Percentiles rank a stretch among this genome's conserved stretches.
These are phyloP conservation scores for Yamadazyma sp. DNA, from an alignment of 805 yeast species.

Conservation along the genomic window DNA sequence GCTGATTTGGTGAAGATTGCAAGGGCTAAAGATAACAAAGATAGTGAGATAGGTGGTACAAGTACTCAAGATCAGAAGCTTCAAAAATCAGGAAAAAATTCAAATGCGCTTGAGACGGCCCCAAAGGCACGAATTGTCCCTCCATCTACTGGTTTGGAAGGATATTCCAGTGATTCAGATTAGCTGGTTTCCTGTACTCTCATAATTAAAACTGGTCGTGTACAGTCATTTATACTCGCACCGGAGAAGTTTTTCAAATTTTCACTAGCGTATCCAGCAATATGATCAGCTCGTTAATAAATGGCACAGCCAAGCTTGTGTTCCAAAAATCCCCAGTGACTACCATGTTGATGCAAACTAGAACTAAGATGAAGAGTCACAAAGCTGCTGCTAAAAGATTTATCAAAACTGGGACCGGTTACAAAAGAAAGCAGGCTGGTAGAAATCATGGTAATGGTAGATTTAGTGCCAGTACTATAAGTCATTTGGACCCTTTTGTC, in stretches of 20 bases:
- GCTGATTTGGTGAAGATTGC: too few species aligned
- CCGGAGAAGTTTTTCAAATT: conserved; percentile 2
- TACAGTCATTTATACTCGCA: conserved; percentile 3
- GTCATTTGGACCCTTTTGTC: conserved; percentile 59
- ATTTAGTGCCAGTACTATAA: conserved; percentile 64
- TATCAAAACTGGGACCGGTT: conserved; percentile 68
- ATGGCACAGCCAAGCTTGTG: conserved; percentile 8
- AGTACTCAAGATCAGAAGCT: too few species aligned
- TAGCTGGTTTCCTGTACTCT: conserved; percentile 1
- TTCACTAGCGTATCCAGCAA: neutral
- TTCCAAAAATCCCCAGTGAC: conserved; percentile 10
- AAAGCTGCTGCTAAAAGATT: conserved; percentile 87
- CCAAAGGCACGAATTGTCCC: neutral
- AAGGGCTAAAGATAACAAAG: too few species aligned
- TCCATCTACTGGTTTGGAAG: too few species aligned
- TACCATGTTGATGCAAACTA: conserved; percentile 32
- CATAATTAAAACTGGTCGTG: conserved; percentile 6
- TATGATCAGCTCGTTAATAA: conserved; percentile 10
- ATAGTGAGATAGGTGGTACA: too few species aligned
- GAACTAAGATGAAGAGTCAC: conserved; percentile 68
- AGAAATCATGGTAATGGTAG: conserved; percentile 93
- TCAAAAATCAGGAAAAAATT: conserved; percentile 3
- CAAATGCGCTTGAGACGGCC: too few species aligned
- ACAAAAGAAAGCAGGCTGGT: conserved; percentile 63
- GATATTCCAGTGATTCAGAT: conserved; percentile 12